Base-by-base conservation (phyloP, 805 yeast species). In the Starmerella stellata region DNA sequence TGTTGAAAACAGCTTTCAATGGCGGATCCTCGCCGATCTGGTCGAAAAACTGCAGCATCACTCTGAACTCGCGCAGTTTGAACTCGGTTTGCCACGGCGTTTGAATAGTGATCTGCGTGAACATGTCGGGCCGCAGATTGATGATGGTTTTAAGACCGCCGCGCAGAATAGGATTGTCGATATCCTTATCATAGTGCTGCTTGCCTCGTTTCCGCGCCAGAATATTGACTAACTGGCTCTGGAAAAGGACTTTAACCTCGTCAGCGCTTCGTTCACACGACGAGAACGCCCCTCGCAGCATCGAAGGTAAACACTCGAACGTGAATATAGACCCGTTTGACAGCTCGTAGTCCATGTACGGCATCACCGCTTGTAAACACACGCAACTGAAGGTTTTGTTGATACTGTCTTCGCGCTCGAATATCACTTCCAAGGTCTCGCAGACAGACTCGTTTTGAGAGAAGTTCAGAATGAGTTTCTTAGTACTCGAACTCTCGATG, bases 191-290 rank as follows among this genome's bases (percentile, higher is more conserved):
- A n/a, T n/a, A n/a, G 29, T 17, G 30, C 19, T 34, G 27, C 18
- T 30, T 13, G 18, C 38, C 40, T 18, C 41, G 31, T 24, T 34
- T 38, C 28, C 39, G 35, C 8, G 50, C 48, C 7, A 41, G 39
- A 20, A 43, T 37, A 19, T 35, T 43, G 28, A 46, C 43, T 20
- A 35, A 31, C 19, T 32, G 35, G 4, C 36, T 29, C 14, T 40
- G 42, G 32, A 48, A 38, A 19, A 30, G 27, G 18, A 48, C 35
- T 25, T 44, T 44, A n/a, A 44, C 39, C 36, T 45, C 47, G 21
- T 48, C 52, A 9, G 52, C 52, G 4, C 40, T 37, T n/a, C 38
- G 15, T 34, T 42, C 46, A 20, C 44, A 44, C 14, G 46, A 38
- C n/a, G 46, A 42, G 18, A 42, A 38, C 24, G 48, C 48, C 17